Base-by-base conservation (phyloP, 192 early-diverging fungal genomes). In the Mortierella alpina region DNA sequence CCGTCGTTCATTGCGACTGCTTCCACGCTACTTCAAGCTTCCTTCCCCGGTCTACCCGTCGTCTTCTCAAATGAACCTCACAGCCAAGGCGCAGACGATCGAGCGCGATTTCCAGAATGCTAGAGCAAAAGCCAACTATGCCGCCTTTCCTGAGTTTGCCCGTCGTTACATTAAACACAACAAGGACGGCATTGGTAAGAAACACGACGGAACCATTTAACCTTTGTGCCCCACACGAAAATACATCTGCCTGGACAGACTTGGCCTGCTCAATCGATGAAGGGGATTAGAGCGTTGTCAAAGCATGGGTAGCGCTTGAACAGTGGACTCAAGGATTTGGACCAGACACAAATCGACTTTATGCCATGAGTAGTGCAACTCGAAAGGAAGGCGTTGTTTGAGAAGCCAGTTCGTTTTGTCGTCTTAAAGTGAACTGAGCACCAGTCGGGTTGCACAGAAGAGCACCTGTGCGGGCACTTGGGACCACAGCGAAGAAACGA, bases 161-260 rank as follows among this genome's bases (percentile, higher is more conserved):
- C 73, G 87, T 65, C 85, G 88, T 11, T 90, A 88, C 68, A 56
- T 81, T 55, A 88, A 88, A 58, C 85, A 90, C 63, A 87, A 87
- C 66, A 76, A 85, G 20, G 85, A 87, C 39, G 89, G 89, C 56
- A 31, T 72, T 63, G 88, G 89, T 85, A 86, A 71, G 59, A 31
- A 31, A 48, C 22, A 31, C 31, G 31, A 31, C 31, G 3, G 31
- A 31, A 1, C 3, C 31, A 31, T 31, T 31, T 31, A 31, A 31
- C 31, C 31, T 31, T 31, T 31, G 31, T 31, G 31, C 31, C 31
- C 31, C 31, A 31, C 31, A 31, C 3, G 31, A 1, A 31, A 31
- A 31, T 3, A 31, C 31, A 31, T 31, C 31, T 31, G 31, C 31
- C 31, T 31, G 31, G 31, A 2, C 31, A 31, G 31, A 31, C 31